phyloP scores from a whole-genome alignment of 805 yeast genomes.

The Spathaspora boniae region DNA sequence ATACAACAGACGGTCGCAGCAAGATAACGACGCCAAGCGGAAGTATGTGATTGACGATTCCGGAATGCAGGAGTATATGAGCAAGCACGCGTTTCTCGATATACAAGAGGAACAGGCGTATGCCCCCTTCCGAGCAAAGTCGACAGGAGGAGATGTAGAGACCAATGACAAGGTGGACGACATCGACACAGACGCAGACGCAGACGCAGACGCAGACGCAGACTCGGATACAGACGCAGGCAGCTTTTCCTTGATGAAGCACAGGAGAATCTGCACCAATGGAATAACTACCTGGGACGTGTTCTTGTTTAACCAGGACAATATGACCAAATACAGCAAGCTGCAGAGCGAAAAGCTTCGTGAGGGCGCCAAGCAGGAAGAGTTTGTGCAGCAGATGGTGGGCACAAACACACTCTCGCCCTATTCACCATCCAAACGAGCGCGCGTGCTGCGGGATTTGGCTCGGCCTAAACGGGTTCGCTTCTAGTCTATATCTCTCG shows the following conservation, averaged over 20 bases:
- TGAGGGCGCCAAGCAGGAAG: not conserved
- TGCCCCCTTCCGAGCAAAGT: conserved; percentile 28
- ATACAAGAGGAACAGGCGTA: conserved; percentile 30
- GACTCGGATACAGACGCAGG: not conserved
- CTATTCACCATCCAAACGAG: too few species aligned
- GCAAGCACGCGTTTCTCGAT: conserved; percentile 46
- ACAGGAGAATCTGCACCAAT: conserved; percentile 1
- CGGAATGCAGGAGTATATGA: conserved; percentile 55
- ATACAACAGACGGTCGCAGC: conserved; percentile 39
- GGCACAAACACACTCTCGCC: not conserved
- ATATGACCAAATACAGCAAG: conserved; percentile 23
- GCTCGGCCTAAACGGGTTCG: too few species aligned
- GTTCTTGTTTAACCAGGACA: conserved; percentile 27
- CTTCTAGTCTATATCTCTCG: conserved; percentile 33
- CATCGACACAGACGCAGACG: conserved; percentile 6
- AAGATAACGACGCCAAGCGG: conserved; percentile 11
- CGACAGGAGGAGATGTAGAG: conserved; percentile 1
- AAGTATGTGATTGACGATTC: conserved; percentile 54
- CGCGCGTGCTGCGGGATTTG: too few species aligned
- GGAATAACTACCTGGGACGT: conserved; percentile 27
- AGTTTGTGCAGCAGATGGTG: not conserved
- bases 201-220: conserved; percentile 4
- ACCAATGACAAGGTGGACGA: conserved; percentile 11
- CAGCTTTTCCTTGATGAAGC: conserved; percentile 1
- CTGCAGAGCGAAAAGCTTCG: conserved; percentile 3